Evolutionary conservation across 371 early-diverging fungal genomes (phyloP).

Genomic region (Mucor mucedo): DNA sequence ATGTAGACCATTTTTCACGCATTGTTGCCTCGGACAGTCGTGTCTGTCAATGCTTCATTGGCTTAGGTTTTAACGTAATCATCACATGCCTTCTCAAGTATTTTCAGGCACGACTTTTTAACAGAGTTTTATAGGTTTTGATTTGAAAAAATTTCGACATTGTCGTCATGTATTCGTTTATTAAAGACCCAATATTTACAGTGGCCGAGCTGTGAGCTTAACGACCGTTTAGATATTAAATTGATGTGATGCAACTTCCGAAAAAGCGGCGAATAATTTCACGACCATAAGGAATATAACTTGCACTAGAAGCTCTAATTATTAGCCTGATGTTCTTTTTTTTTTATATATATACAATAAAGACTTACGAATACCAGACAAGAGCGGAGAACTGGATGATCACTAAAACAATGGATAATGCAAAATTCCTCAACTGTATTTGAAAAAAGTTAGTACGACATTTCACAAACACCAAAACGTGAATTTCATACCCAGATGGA

Average conservation of each 20-base stretch:
- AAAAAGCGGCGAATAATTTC: conserved; percentile 54
- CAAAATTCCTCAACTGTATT: conserved; percentile 48
- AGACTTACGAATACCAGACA: conserved; percentile 81
- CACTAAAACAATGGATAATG: conserved; percentile 76
- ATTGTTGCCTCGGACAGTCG: too few species aligned
- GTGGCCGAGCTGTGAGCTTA: not conserved
- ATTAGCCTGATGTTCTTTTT: too few species aligned
- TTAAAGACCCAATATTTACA: not conserved
- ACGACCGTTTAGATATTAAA: conserved; percentile 22
- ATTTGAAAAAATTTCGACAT: too few species aligned
- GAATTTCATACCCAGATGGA: conserved; percentile 39
- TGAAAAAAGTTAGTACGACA: not conserved
- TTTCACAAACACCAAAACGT: conserved; percentile 8
- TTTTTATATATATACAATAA: not conserved
- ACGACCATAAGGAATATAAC: conserved; percentile 61
- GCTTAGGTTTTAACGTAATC: too few species aligned
- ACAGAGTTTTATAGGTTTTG: too few species aligned
- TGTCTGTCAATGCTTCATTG: too few species aligned
- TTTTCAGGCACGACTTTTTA: too few species aligned
- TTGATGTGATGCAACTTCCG: conserved; percentile 56
- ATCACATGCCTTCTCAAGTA: too few species aligned
- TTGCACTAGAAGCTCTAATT: conserved; percentile 37
- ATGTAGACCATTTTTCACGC: too few species aligned
- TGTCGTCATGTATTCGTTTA: too few species aligned
- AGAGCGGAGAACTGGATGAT: conserved; percentile 85